Percentiles rank a stretch among this genome's conserved stretches.
These are phyloP conservation scores for Apostasia ramifera DNA, from an alignment of 106 monocot genomes.

Conservation along the genomic window DNA sequence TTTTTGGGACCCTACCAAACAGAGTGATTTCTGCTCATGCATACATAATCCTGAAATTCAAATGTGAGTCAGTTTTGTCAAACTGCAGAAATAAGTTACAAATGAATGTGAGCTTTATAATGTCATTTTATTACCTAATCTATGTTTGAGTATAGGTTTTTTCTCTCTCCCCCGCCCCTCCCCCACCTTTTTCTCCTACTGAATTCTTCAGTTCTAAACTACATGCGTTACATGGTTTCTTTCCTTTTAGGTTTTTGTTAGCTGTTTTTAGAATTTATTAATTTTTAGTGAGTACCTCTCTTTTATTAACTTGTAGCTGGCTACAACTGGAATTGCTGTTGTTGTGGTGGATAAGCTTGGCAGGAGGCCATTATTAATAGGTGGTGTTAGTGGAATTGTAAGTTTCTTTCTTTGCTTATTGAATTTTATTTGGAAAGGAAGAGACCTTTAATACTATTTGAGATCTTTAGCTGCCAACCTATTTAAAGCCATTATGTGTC, in stretches of 20 bases:
- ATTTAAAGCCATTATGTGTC: too few species aligned
- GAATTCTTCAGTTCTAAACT: too few species aligned
- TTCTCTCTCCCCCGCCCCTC: too few species aligned
- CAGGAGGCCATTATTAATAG: constrained; percentile 83
- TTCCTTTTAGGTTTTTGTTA: not conserved
- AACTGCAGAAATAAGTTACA: too few species aligned
- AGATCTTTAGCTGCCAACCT: not conserved
- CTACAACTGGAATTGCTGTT: constrained; percentile 91
- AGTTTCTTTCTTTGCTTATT: constrained; percentile 11
- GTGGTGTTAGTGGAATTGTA: constrained; percentile 92
- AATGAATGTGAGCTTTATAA: too few species aligned
- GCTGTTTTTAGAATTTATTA: not conserved
- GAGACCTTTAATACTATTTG: not conserved
- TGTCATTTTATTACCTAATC: too few species aligned
- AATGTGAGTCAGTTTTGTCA: too few species aligned
- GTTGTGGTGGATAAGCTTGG: constrained; percentile 81
- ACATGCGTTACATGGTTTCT: not conserved
- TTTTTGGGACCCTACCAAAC: too few species aligned
- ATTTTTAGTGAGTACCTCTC: not conserved
- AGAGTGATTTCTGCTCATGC: too few species aligned
- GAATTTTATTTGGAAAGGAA: not conserved
- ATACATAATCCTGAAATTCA: too few species aligned
- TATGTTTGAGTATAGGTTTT: too few species aligned
- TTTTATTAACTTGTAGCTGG: constrained; percentile 37
- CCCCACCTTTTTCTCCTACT: too few species aligned